These are phyloP conservation scores for Amoebophrya sp. DNA, from an alignment of 169 alveolate species.

Conservation along the genomic window DNA sequence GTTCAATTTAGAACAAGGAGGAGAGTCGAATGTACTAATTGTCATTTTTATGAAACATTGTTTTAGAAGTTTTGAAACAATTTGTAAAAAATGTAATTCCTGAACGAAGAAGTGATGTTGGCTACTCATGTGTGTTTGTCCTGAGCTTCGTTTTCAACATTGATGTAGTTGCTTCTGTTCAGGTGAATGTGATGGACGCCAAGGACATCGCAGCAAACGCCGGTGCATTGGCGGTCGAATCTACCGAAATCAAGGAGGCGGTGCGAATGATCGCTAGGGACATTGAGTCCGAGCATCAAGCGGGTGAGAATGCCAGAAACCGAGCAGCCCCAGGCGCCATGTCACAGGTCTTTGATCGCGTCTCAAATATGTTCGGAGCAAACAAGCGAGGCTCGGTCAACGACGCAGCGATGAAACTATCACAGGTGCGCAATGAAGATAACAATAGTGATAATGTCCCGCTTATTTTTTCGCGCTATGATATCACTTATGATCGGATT, in stretches of 20 bases:
- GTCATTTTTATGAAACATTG: too few relatives aligned
- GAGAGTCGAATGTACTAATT: too few relatives aligned
- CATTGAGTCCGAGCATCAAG: conserved; percentile 17
- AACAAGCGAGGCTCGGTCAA: background rate
- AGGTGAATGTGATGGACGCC: background rate
- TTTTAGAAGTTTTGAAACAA: too few relatives aligned
- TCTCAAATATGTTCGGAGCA: background rate
- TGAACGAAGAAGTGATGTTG: too few relatives aligned
- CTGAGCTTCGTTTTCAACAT: too few relatives aligned
- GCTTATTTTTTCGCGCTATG: too few relatives aligned
- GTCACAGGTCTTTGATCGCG: background rate
- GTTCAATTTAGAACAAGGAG: background rate
- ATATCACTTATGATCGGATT: too few relatives aligned
- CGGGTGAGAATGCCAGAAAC: background rate
- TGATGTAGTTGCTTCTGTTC: background rate
- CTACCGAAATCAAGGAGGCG: background rate
- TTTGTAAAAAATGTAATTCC: too few relatives aligned
- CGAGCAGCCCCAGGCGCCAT: background rate
- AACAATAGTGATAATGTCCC: too few relatives aligned
- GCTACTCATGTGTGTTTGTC: too few relatives aligned
- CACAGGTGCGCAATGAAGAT: too few relatives aligned
- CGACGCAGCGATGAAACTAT: background rate
- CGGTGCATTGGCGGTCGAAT: conserved; percentile 5
- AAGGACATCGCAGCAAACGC: background rate
- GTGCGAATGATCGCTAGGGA: background rate